Base-by-base conservation (phyloP, 2,329 filamentous ascomycete species). In the Cadophora gregata region DNA sequence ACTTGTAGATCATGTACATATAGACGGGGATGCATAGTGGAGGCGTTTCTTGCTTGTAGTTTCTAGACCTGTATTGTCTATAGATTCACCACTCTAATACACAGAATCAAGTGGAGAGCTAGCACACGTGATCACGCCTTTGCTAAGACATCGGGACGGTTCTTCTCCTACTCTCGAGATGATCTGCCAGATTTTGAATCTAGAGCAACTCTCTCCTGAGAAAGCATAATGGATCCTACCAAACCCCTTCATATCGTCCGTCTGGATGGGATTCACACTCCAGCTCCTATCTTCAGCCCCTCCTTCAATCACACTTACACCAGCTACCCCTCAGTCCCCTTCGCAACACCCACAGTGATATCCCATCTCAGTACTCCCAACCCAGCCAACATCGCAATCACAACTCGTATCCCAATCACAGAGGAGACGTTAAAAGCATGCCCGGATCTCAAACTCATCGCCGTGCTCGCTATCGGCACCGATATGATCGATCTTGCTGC, bases 401-500 rank as follows among this genome's bases (percentile, higher is more conserved):
- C 75, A 47, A 79, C 77, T 0, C 68, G 77, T 0, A 66, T 77
- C 4, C 77, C 75, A 9, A 65, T 82, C 29, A 65, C 71, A 4
- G 75, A 75, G 6, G 69, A 71, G 16, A 66, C 73, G 1, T 68
- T 80, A 9, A 61, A 67, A 8, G 72, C 71, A 14, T 75, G 69
- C 21, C 77, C 79, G 6, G 73, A 73, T 0, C 71, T 80, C 62
- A 70, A 75, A 14, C 72, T 79, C 67, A 65, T 81, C 27, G 75
- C 74, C 36, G 73, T 79, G 1, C 72, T 79, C 21, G 80, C 79
- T 0, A 78, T 77, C 16, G 80, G 80, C 10, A 77, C 73, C 19
- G 79, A 81, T 67, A 66, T 68, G n/a, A 71, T 81, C 1, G 79
- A 81, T 70, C 67, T 80, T 0, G 75, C 64, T 0, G 76, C 78